These are phyloP conservation scores for Paradendryphiella salina DNA, from an alignment of 2,329 filamentous ascomycete species.

Conservation along the genomic window DNA sequence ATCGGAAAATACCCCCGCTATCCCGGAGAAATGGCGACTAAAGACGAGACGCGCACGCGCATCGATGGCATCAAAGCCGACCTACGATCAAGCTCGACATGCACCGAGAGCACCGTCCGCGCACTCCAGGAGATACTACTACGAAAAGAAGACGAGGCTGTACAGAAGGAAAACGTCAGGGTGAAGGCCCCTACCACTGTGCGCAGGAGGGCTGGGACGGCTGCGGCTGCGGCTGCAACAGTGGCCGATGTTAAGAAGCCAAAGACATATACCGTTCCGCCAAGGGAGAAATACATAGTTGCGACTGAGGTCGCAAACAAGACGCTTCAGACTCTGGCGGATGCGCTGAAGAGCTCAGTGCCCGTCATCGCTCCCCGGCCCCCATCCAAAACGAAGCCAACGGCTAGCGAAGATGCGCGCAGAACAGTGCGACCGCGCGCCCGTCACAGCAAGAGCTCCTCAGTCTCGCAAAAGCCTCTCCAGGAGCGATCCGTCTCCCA, in stretches of 20 bases:
- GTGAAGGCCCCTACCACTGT: constrained; percentile 31
- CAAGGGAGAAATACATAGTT: constrained; percentile 66
- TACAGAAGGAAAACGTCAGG: constrained; percentile 40
- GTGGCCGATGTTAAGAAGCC: constrained; percentile 47
- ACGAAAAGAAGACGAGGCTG: constrained; percentile 39
- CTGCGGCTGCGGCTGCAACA: constrained; percentile 27
- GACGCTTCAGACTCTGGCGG: constrained; percentile 68
- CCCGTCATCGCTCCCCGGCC: constrained; percentile 15
- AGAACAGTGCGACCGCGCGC: constrained; percentile 25
- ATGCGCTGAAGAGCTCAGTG: constrained; percentile 61
- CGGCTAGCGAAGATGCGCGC: constrained; percentile 33
- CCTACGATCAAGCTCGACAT: constrained; percentile 54
- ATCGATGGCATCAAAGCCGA: constrained; percentile 55
- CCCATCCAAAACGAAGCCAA: constrained; percentile 25
- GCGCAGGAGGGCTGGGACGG: constrained; percentile 38
- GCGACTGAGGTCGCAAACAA: constrained; percentile 75
- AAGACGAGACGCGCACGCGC: constrained; percentile 49
- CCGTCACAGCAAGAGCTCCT: constrained; percentile 22
- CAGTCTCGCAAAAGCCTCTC: constrained; percentile 62
- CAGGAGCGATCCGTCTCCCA: constrained; percentile 65
- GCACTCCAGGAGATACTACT: constrained; percentile 53
- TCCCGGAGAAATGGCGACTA: constrained; percentile 32
- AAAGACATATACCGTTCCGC: constrained; percentile 47
- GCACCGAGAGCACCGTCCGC: constrained; percentile 52
- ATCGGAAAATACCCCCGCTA: background rate